phyloP scores from a whole-genome alignment of 495 filamentous ascomycete genomes.

The Lasiosphaeriaceae sp. region DNA sequence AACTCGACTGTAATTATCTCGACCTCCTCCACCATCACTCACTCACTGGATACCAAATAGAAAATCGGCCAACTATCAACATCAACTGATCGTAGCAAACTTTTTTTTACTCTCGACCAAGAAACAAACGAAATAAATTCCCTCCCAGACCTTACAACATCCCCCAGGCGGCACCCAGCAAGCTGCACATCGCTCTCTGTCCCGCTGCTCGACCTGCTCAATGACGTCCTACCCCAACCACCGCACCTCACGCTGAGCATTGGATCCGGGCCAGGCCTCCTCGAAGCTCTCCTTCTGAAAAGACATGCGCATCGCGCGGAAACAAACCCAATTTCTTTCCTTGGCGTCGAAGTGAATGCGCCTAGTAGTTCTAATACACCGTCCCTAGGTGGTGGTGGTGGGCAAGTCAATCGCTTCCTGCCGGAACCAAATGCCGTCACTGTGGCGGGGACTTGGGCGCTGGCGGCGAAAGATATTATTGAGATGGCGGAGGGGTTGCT shows the following conservation, averaged over 20 bases:
- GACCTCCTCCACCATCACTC: too few species aligned
- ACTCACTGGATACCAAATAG: too few species aligned
- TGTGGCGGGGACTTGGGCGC: conserved; percentile 19
- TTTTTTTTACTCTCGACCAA: too few species aligned
- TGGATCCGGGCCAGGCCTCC: conserved; percentile 24
- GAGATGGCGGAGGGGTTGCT: conserved; percentile 11
- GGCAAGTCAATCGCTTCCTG: conserved; percentile 22
- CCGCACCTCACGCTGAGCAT: conserved; percentile 15
- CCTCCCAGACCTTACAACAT: conserved; percentile 10
- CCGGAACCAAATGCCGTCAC: conserved; percentile 8
- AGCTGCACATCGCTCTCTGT: conserved; percentile 23
- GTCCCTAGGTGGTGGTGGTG: too few species aligned
- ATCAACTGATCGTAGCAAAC: too few species aligned
- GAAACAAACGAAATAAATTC: too few species aligned
- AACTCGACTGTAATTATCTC: too few species aligned
- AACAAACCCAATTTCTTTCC: conserved; percentile 3
- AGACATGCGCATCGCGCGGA: conserved; percentile 5
- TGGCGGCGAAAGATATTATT: background rate
- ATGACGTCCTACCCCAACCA: conserved; percentile 16
- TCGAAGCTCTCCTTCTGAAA: conserved; percentile 21
- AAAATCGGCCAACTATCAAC: too few species aligned
- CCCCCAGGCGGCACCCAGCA: conserved; percentile 14
- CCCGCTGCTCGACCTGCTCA: conserved; percentile 17
- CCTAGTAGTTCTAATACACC: too few species aligned
- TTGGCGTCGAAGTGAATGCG: conserved; percentile 18